Percentiles rank a stretch among this genome's conserved stretches.
These are phyloP conservation scores for Ceratocystis variospora DNA, from an alignment of 2,329 filamentous ascomycete species.

Conservation along the genomic window DNA sequence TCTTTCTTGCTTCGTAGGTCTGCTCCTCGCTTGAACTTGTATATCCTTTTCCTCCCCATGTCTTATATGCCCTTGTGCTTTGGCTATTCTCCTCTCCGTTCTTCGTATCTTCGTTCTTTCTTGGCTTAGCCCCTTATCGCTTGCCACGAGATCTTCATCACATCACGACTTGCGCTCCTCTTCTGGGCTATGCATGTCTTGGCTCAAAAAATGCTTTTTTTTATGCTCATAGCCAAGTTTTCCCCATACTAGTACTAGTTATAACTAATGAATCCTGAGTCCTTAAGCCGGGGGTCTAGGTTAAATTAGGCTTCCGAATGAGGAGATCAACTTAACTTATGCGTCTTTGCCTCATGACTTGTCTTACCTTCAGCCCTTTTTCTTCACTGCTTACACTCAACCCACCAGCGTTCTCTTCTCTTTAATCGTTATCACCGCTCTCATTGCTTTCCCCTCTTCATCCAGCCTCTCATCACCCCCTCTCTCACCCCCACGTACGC, in stretches of 20 bases:
- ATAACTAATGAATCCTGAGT: too few relatives aligned
- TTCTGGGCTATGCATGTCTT: conserved; percentile 3
- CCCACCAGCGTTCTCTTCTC: too few relatives aligned
- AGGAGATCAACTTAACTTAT: neutral
- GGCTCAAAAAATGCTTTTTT: neutral
- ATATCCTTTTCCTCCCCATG: neutral
- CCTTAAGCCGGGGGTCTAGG: neutral
- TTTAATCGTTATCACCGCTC: too few relatives aligned
- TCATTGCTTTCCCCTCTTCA: too few relatives aligned
- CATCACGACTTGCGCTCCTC: neutral
- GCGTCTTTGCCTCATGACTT: neutral
- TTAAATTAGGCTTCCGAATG: neutral
- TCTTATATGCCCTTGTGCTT: neutral
- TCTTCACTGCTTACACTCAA: neutral
- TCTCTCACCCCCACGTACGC: too few relatives aligned
- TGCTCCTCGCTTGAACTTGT: neutral
- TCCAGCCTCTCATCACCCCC: too few relatives aligned
- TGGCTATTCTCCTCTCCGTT: neutral
- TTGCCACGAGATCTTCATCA: neutral
- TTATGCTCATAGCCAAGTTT: neutral
- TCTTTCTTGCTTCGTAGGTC: neutral
- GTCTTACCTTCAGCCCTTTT: neutral
- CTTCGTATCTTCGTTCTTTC: neutral
- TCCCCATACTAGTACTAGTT: neutral
- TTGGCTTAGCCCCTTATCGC: conserved; percentile 1